Conservation (phyloP, 495 filamentous ascomycete genomes). For the Penicillium odoratum region DNA sequence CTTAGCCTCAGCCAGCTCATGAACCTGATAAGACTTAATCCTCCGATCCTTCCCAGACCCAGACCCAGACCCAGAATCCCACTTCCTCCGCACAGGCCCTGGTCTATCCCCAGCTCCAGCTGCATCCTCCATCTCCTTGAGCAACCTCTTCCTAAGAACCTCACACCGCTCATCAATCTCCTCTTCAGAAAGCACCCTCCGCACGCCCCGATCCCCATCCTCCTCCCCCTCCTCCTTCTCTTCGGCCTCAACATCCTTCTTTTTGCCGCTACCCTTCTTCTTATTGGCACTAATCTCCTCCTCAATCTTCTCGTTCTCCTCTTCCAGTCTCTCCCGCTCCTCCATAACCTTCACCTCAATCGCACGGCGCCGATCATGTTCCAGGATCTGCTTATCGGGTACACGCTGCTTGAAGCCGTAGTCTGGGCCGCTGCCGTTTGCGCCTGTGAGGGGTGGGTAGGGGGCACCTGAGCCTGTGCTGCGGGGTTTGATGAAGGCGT, state of each 20-base stretch:
- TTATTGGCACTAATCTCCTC: constrained; percentile 21
- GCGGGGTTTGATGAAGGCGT: constrained; percentile 81
- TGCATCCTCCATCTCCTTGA: constrained; percentile 36
- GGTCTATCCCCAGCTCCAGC: constrained; percentile 5
- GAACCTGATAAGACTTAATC: constrained; percentile 90
- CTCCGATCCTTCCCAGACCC: constrained; percentile 34
- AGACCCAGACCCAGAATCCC: constrained; percentile 1
- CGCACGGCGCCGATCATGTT: constrained; percentile 86
- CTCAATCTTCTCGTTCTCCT: constrained; percentile 61
- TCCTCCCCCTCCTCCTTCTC: constrained; percentile 60
- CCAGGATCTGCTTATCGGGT: constrained; percentile 87
- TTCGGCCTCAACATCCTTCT: constrained; percentile 8
- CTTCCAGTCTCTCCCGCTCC: constrained; percentile 83
- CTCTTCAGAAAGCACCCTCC: constrained; percentile 15
- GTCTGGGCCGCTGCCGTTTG: constrained; percentile 17
- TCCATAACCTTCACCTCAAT: constrained; percentile 93
- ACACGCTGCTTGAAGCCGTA: constrained; percentile 77
- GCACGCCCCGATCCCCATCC: constrained; percentile 41
- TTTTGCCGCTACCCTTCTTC: constrained; percentile 13
- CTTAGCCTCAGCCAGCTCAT: constrained; percentile 95
- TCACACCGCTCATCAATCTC: constrained; percentile 45
- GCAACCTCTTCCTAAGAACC: constrained; percentile 24
- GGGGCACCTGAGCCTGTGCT: constrained; percentile 51
- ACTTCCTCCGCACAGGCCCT: constrained; percentile 5
- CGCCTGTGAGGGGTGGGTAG: constrained; percentile 45